Evolutionary conservation across 1,284 basidiomycete genomes (phyloP).

Genomic region (Cutaneotrichosporon mucoides): DNA sequence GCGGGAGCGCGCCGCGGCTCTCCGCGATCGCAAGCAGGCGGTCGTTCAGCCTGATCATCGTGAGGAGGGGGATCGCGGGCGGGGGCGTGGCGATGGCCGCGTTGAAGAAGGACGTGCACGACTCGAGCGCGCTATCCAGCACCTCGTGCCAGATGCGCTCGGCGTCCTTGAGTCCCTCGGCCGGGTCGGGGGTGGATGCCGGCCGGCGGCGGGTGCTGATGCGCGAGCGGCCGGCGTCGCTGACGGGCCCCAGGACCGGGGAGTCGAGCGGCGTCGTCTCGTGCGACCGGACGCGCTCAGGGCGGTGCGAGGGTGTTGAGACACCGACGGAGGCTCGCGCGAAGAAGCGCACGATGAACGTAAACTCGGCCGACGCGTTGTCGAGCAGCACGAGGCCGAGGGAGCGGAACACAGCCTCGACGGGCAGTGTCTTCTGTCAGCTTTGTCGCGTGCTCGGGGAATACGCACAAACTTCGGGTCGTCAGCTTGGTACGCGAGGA

Average conservation of each 20-base stretch:
- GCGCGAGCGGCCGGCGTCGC: constrained; percentile 26
- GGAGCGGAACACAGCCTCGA: constrained; percentile 79
- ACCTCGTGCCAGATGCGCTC: constrained; percentile 77
- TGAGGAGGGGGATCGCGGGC: constrained; percentile 67
- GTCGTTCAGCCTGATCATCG: constrained; percentile 84
- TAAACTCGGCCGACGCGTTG: constrained; percentile 85
- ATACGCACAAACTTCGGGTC: constrained; percentile 48
- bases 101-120: constrained; percentile 55
- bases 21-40: constrained; percentile 67
- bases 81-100: constrained; percentile 53
- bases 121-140: constrained; percentile 80
- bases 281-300: constrained; percentile 8
- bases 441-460: neutral
- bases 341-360: constrained; percentile 81
- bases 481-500: constrained; percentile 79
- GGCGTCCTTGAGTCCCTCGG: constrained; percentile 49
- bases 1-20: constrained; percentile 67
- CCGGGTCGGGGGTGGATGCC: constrained; percentile 36
- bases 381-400: constrained; percentile 84
- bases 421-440: constrained; percentile 65
- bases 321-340: constrained; percentile 18
- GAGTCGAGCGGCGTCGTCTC: constrained; percentile 30
- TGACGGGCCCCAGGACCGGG: constrained; percentile 27
- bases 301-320: neutral
- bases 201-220: neutral